Base-by-base conservation (phyloP, 371 early-diverging fungal genomes). In the Mortierella sp. region DNA sequence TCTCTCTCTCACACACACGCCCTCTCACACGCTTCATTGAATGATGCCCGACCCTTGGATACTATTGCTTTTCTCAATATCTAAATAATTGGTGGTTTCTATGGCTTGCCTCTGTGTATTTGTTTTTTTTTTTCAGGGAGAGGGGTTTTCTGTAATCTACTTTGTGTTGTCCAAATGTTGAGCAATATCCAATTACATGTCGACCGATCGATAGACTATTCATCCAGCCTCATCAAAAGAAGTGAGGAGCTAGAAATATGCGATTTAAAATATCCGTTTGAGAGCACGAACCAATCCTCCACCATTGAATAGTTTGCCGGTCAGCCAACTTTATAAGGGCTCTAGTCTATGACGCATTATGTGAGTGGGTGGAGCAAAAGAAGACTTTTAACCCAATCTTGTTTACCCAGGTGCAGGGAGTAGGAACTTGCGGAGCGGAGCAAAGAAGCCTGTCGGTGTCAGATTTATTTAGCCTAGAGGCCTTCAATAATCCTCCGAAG, bases 401-500 rank as follows among this genome's bases (percentile, higher is more conserved):
- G 39, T n/a, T 39, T 39, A 39, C 39, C 39, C 39, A 52, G n/a
- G n/a, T n/a, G n/a, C n/a, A n/a, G n/a, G n/a, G 52, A 5, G 24
- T 16, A 55, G 55, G 55, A 24, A 55, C 10, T 55, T 26, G 55
- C 55, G 26, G 55, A 55, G 24, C 24, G 55, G 55, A 55, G 55
- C 22, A 30, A 24, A 14, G 55, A 55, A 30, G 47, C 35, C 59
- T 2, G 18, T 59, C 35, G 43, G 62, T 62, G 62, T 62, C 43
- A 62, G 6, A 22, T 43, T 62, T 62, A 62, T 62, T 62, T 62
- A 39, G 60, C 60, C 43, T 40, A 62, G n/a, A 2, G n/a, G 6
- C 10, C 5, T 62, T 22, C 12, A n/a, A 62, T 62, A 62, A 62
- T 43, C 62, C 62, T 62, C 62, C 62, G 62, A 62, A 20, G 62